Base-by-base conservation (phyloP, 345 rosid species). In the Linum trigynum region DNA sequence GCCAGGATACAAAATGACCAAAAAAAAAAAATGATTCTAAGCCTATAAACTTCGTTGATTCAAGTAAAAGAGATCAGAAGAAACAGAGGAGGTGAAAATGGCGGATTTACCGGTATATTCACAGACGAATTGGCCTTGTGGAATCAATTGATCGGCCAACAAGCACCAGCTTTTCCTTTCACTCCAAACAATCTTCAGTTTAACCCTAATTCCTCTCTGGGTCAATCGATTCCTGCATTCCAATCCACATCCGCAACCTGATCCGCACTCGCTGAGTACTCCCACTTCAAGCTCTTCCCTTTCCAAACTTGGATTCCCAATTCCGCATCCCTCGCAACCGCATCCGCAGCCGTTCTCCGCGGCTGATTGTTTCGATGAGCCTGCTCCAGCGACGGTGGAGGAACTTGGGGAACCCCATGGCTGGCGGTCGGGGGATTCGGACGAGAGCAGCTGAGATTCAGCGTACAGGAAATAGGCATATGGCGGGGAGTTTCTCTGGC, bases 151-250 rank as follows among this genome's bases (percentile, higher is more conserved):
- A 79, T 87, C 88, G 62, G 89, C 81, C 59, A 62, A 76, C 78
- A 90, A 85, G 40, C 89, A 77, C 96, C 97, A 90, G 2, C 99
- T 97, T 83, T 90, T 88, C 64, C 71, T 80, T 65, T 16, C 75
- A 50, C 74, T 80, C 71, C 89, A 74, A 39, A 71, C 92, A 56
- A 94, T 77, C 82, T 84, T 90, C 80, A 90, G 35, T 71, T 76
- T 41, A 61, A 84, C 86, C 1, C 68, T 72, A 23, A 90, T 59
- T 40, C 95, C 95, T 69, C 84, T 72, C 80, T 81, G 92, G 2
- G 76, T 86, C 64, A 78, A 16, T 73, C 92, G 89, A 59, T 86
- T 86, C 63, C 75, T 63, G 63, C 96, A 87, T 69, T 77, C 86
- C 75, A 64, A 70, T 55, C 82, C 82, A 62, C 97, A 85, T 2